phyloP scores from a whole-genome alignment of 306 rosid species.

The Betula pendula region DNA sequence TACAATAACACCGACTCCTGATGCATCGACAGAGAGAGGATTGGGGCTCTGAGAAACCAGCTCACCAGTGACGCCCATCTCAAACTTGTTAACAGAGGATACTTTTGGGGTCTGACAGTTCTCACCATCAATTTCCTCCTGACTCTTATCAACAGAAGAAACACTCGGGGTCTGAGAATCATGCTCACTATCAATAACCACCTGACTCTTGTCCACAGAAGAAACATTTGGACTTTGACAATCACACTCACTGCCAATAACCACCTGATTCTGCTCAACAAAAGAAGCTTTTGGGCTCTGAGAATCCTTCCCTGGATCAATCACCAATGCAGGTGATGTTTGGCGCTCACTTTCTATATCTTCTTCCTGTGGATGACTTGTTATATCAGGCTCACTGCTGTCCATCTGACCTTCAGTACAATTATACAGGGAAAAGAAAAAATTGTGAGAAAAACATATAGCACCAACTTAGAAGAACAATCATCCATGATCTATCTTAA shows the following conservation, averaged over 20 bases:
- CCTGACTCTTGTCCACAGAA: slow-evolving; percentile 21
- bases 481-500: background rate
- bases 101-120: slow-evolving; percentile 27
- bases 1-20: slow-evolving; percentile 22
- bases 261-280: slow-evolving; percentile 11
- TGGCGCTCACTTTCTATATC: slow-evolving; percentile 25
- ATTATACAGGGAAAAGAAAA: slow-evolving; percentile 1
- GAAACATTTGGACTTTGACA: slow-evolving; percentile 29
- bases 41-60: slow-evolving; percentile 27
- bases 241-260: background rate
- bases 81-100: slow-evolving; percentile 34
- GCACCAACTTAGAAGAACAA: slow-evolving; percentile 18
- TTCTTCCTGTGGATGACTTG: slow-evolving; percentile 22
- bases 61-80: slow-evolving; percentile 24
- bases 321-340: slow-evolving; percentile 26
- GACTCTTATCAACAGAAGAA: slow-evolving; percentile 32
- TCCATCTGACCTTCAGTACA: slow-evolving; percentile 37
- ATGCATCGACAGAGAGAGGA: slow-evolving; percentile 19
- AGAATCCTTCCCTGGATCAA: slow-evolving; percentile 22
- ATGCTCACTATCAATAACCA: slow-evolving; percentile 32
- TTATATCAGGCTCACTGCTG: slow-evolving; percentile 27
- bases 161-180: slow-evolving; percentile 27
- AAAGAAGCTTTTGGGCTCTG: slow-evolving; percentile 9
- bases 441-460: background rate
- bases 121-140: slow-evolving; percentile 37